phyloP scores from a whole-genome alignment of 2,329 filamentous ascomycete species.

The Diaporthe caulivora region DNA sequence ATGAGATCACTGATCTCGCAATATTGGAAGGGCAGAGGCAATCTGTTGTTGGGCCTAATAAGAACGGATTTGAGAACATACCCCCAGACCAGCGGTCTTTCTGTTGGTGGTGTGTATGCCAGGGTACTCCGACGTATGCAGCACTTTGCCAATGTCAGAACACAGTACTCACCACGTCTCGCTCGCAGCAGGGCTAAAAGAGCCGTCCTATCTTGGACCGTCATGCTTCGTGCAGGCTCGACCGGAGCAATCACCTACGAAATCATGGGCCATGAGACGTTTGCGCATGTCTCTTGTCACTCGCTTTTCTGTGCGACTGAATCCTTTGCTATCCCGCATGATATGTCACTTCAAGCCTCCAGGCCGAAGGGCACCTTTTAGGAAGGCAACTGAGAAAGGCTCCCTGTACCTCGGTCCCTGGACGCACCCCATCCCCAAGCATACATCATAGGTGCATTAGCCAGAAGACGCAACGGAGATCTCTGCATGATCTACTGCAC shows the following conservation, averaged over 20 bases:
- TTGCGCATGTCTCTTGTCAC: not conserved
- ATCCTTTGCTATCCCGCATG: not conserved
- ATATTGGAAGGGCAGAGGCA: not conserved
- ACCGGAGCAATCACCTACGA: not conserved
- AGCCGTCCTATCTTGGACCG: not conserved
- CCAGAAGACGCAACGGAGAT: conserved; percentile 33
- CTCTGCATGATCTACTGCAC: conserved; percentile 27
- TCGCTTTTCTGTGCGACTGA: not conserved
- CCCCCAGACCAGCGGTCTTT: not conserved
- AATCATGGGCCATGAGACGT: not conserved
- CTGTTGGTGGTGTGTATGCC: not conserved
- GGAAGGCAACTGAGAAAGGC: not conserved
- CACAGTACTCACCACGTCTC: not conserved
- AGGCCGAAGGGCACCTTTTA: not conserved
- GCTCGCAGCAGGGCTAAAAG: not conserved
- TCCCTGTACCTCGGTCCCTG: not conserved
- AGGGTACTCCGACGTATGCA: not conserved
- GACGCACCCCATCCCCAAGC: conserved; percentile 7
- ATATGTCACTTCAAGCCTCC: not conserved
- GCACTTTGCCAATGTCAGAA: not conserved
- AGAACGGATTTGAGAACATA: not conserved
- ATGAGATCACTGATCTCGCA: not conserved
- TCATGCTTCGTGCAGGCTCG: not conserved
- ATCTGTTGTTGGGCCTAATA: not conserved
- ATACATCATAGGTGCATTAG: conserved; percentile 28